Percentiles rank a stretch among this genome's conserved stretches.
These are phyloP conservation scores for Chaetoscypha palmicola DNA, from an alignment of 2,329 filamentous ascomycete species.

Conservation along the genomic window DNA sequence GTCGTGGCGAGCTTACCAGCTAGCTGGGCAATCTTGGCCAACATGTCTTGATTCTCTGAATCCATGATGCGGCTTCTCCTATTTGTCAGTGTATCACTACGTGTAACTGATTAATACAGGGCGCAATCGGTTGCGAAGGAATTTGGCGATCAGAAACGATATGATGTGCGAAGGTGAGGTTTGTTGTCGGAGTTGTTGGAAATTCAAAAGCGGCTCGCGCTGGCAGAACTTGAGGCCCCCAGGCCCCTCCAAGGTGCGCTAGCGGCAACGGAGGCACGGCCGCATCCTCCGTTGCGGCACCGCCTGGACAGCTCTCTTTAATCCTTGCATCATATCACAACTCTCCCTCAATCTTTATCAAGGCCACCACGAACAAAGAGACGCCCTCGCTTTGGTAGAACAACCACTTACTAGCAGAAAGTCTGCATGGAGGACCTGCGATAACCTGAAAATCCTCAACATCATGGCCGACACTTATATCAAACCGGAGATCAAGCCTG, in stretches of 20 bases:
- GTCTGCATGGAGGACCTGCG: conserved; percentile 16
- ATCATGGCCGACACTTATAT: conserved; percentile 28
- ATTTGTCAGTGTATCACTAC: conserved; percentile 19
- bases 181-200: not conserved
- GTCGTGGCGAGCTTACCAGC: conserved; percentile 39
- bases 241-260: not conserved
- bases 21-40: conserved; percentile 49
- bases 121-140: too few species aligned
- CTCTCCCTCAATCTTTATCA: not conserved
- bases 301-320: not conserved
- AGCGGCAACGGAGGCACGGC: not conserved
- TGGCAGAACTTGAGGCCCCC: too few species aligned
- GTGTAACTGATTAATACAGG: too few species aligned
- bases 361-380: conserved; percentile 14
- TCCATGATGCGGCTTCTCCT: conserved; percentile 31
- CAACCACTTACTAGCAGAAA: too few species aligned
- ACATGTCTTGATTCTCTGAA: conserved; percentile 48
- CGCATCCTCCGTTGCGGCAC: not conserved
- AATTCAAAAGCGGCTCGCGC: not conserved
- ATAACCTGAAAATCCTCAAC: conserved; percentile 11
- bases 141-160: conserved; percentile 1
- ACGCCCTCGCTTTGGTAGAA: too few species aligned
- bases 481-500: conserved; percentile 38
- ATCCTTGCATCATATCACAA: not conserved
- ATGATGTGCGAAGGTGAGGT: conserved; percentile 1